These are phyloP conservation scores for Rosa lucieae DNA, from an alignment of 306 rosid genomes.

Conservation along the genomic window DNA sequence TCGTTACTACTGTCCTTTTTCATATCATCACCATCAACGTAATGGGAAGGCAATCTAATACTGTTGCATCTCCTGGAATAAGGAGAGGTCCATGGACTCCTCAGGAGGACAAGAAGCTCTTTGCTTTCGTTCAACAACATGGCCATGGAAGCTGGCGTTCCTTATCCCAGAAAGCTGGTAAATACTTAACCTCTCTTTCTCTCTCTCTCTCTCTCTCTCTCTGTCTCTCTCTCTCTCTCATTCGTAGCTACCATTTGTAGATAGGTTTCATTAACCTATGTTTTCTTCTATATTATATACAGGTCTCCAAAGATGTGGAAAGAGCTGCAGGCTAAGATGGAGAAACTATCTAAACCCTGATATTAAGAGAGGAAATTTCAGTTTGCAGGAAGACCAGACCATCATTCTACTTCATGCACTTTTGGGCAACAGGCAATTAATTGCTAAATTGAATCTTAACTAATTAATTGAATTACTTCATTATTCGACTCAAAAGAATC, in stretches of 20 bases:
- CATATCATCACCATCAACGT: not conserved
- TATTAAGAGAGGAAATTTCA: too few relatives aligned
- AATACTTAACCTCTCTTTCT: not conserved
- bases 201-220: not conserved
- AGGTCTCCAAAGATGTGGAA: too few relatives aligned
- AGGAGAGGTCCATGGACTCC: constrained; percentile 27
- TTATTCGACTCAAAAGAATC: not conserved
- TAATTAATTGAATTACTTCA: not conserved
- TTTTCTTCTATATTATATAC: too few relatives aligned
- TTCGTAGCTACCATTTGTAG: not conserved
- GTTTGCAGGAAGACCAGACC: too few relatives aligned
- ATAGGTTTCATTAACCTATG: not conserved
- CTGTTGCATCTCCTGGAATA: not conserved
- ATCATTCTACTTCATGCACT: too few relatives aligned
- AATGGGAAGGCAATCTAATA: not conserved
- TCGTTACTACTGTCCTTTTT: not conserved
- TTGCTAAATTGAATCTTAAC: too few relatives aligned
- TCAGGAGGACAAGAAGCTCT: constrained; percentile 5
- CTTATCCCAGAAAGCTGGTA: constrained; percentile 29
- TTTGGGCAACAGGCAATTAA: too few relatives aligned
- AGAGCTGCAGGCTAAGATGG: too few relatives aligned
- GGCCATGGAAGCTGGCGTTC: constrained; percentile 27
- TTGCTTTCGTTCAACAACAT: constrained; percentile 12
- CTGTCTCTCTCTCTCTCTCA: too few relatives aligned
- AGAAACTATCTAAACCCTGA: too few relatives aligned